Evolutionary conservation across 2,329 filamentous ascomycete species (phyloP), one percentile per base, ranked within the genome.

Genomic region (Monilinia laxa): DNA sequence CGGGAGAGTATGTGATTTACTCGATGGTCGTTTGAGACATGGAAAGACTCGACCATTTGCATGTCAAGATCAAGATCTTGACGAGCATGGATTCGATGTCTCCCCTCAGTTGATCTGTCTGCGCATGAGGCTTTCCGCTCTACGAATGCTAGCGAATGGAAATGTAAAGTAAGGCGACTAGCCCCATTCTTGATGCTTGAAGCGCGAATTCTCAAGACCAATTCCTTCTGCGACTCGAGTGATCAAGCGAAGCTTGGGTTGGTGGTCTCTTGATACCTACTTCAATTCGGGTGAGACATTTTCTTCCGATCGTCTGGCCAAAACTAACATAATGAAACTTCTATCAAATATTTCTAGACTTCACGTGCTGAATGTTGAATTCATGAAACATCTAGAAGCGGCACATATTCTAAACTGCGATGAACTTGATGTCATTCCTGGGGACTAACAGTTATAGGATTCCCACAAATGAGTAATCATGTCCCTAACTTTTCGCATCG

Each of bases 41-140:
- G 64, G 57, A 38, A 51, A 53, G 16, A 51, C 49, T 16, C 45
- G 52, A 1, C 49, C 51, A 18, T 62, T 62, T 35, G 28, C n/a
- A 56, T 54, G 58, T 11, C 51, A 66, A n/a, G 42, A 63, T 20
- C 57, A 63, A 12, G 25, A 66, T 1, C 14, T 66, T 25, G 51
- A 56, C 18, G 52, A 56, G 18, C 53, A 59, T 23, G 55, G 55
- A 60, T 65, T 54, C 16, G 64, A 65, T 52, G 64, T 65, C 10
- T 38, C 55, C 4, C n/a, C 23, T 45, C 18, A 28, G 18, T 25
- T 42, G 11, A 35, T 66, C 4, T 62, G 49, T 47, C 28, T 66
- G 40, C 47, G 64, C 53, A 66, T 66, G 64, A 63, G 56, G 18
- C 31, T 63, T 20, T 54, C 42, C 6, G 51, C 58, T 12, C 20